phyloP scores from a whole-genome alignment of 352 stramenopile species.

The Globisporangium paroecandrum region DNA sequence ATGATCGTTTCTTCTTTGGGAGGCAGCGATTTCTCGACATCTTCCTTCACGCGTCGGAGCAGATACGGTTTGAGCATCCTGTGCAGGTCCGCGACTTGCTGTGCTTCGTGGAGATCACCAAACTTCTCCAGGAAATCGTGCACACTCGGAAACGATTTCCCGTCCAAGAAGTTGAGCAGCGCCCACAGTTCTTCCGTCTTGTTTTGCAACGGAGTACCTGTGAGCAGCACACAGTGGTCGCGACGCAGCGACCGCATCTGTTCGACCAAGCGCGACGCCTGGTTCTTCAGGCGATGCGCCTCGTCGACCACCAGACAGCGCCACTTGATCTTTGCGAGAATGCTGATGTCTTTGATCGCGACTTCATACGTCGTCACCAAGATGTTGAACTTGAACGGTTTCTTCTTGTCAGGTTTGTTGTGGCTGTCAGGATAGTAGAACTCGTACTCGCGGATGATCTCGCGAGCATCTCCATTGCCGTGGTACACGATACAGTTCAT shows the following conservation, averaged over 20 bases:
- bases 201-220: conserved; percentile 91
- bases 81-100: conserved; percentile 87
- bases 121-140: conserved; percentile 93
- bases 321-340: conserved; percentile 95
- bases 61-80: conserved; percentile 90
- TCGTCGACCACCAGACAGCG: conserved; percentile 88
- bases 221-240: conserved; percentile 84
- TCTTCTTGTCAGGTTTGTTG: conserved; percentile 75
- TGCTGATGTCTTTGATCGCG: conserved; percentile 86
- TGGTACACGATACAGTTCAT: conserved; percentile 99
- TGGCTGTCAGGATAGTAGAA: conserved; percentile 87
- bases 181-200: conserved; percentile 99
- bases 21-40: conserved; percentile 87
- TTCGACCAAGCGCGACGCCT: conserved; percentile 80
- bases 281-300: conserved; percentile 87
- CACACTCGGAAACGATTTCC: conserved; percentile 90
- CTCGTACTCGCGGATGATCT: conserved; percentile 95
- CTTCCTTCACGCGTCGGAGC: conserved; percentile 86
- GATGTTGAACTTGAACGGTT: conserved; percentile 87
- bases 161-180: conserved; percentile 98
- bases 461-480: conserved; percentile 90
- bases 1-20: conserved; percentile 91
- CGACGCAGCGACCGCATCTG: conserved; percentile 79
- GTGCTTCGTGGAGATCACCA: conserved; percentile 80
- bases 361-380: conserved; percentile 91